A percentile compares a stretch with the other conserved stretches of the same genome.
These are phyloP conservation scores for Cenchrus fungigraminus DNA, from an alignment of 176 grass and related monocot genomes.

Conservation along the genomic window DNA sequence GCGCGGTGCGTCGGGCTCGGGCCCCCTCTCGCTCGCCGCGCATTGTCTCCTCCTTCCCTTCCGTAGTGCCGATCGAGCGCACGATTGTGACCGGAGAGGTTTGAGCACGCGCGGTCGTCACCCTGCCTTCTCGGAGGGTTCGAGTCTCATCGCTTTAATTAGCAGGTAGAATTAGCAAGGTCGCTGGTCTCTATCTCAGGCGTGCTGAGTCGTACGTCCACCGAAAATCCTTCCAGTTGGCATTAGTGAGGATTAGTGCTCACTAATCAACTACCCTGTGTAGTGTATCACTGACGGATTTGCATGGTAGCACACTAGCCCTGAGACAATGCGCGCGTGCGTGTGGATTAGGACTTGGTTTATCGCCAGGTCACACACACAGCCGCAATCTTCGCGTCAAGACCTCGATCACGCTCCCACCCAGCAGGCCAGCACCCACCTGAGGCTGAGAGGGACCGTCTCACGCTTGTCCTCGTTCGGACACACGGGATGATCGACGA, in stretches of 20 bases:
- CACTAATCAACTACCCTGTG: background rate
- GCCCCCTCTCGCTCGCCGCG: background rate
- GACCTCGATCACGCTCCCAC: too few relatives aligned
- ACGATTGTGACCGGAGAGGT: conserved; percentile 17
- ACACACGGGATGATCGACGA: background rate
- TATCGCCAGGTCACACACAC: background rate
- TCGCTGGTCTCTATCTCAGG: background rate
- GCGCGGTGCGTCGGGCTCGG: background rate
- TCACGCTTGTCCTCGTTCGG: too few relatives aligned
- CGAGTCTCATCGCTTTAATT: too few relatives aligned
- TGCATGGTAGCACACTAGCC: background rate
- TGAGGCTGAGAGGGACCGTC: too few relatives aligned
- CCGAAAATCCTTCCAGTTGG: background rate
- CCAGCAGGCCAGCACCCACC: too few relatives aligned
- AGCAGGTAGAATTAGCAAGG: background rate
- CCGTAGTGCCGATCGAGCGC: background rate
- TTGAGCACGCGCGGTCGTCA: background rate
- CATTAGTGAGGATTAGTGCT: background rate
- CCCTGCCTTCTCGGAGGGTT: background rate
- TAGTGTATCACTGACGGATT: background rate
- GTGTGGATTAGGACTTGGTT: background rate
- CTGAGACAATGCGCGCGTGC: background rate
- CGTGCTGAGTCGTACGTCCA: background rate
- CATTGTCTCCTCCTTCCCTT: too few relatives aligned
- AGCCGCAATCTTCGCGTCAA: background rate